These are phyloP conservation scores for Gymnopus androsaceus DNA, from an alignment of 1,284 basidiomycete genomes.

Conservation along the genomic window DNA sequence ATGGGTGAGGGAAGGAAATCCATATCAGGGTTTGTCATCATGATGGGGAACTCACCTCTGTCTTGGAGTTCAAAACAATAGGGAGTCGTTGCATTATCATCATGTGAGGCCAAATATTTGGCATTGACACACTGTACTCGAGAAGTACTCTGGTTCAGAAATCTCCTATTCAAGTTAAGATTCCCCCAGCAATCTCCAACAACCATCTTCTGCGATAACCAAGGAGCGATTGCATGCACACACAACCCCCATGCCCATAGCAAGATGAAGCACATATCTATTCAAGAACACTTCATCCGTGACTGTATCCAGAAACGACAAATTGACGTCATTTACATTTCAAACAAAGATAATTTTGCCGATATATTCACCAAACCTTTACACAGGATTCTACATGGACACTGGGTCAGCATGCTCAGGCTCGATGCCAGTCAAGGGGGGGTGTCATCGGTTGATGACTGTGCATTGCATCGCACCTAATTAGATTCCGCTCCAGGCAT, in stretches of 20 bases:
- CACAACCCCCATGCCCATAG: background rate
- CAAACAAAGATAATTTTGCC: slow-evolving; percentile 17
- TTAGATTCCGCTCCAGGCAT: background rate
- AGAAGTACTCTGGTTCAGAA: background rate
- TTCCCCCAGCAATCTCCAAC: background rate
- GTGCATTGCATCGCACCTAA: background rate
- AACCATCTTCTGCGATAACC: background rate
- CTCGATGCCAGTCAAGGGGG: background rate
- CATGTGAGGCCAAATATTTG: no score
- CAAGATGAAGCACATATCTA: slow-evolving; percentile 2
- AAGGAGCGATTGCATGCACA: background rate
- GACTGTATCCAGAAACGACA: slow-evolving; percentile 17
- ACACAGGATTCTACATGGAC: background rate
- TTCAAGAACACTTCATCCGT: slow-evolving; percentile 20
- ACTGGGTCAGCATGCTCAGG: background rate
- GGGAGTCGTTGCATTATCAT: no score
- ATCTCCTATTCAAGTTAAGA: background rate
- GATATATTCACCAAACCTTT: slow-evolving; percentile 20
- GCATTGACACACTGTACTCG: no score
- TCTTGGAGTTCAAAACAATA: no score
- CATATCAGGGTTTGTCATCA: background rate
- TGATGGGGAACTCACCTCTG: no score
- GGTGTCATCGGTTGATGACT: no score
- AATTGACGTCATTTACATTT: slow-evolving; percentile 20
- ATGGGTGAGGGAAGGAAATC: background rate